These are phyloP conservation scores for Russula sp. DNA, from an alignment of 768 basidiomycete species.

Conservation along the genomic window DNA sequence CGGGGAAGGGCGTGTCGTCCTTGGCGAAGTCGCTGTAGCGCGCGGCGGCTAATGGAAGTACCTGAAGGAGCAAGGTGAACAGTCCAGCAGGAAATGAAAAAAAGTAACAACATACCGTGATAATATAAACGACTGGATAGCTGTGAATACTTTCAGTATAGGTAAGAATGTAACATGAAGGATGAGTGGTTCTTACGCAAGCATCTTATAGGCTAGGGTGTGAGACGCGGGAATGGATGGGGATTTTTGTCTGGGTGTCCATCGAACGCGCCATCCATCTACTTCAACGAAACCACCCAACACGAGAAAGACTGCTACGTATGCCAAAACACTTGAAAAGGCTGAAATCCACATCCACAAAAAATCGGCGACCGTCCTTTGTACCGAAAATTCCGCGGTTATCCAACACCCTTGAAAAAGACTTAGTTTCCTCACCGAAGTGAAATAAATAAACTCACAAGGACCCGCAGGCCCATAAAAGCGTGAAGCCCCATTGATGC, in stretches of 20 bases:
- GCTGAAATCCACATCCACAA: constrained; percentile 53
- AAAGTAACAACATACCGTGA: constrained; percentile 34
- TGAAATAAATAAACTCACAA: constrained; percentile 36
- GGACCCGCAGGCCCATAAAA: constrained; percentile 45
- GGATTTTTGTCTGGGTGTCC: constrained; percentile 25
- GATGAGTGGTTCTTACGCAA: constrained; percentile 41
- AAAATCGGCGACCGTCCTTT: constrained; percentile 49
- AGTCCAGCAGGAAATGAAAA: not conserved
- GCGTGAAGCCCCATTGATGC: constrained; percentile 36
- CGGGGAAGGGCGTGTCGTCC: constrained; percentile 37
- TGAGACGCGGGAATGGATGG: constrained; percentile 25
- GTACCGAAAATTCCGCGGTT: constrained; percentile 34
- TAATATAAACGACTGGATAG: constrained; percentile 47
- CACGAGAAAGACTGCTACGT: constrained; percentile 46
- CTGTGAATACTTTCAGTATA: constrained; percentile 33
- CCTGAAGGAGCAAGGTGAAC: constrained; percentile 24
- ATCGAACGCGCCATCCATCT: constrained; percentile 35
- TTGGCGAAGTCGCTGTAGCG: constrained; percentile 42
- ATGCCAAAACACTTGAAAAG: constrained; percentile 43
- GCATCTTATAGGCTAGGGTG: constrained; percentile 44
- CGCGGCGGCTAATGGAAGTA: constrained; percentile 43
- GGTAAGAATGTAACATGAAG: not conserved
- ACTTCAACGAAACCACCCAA: constrained; percentile 41
- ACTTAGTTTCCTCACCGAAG: constrained; percentile 1
- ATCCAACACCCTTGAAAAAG: constrained; percentile 54